These are phyloP conservation scores for Diaporthe sp. DNA, from an alignment of 2,329 filamentous ascomycete genomes.

Conservation along the genomic window DNA sequence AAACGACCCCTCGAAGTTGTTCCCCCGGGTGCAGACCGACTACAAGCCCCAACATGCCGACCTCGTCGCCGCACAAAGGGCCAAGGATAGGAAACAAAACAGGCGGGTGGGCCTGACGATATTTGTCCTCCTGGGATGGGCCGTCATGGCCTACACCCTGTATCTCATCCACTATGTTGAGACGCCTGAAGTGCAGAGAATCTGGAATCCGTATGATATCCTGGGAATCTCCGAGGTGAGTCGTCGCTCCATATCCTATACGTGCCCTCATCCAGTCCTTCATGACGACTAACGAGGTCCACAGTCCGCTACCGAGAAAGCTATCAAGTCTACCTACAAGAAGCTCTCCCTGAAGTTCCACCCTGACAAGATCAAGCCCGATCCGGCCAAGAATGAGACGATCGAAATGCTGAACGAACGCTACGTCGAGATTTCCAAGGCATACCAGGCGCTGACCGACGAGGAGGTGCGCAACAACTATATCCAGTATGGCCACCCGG, in stretches of 20 bases:
- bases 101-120: slow-evolving; percentile 87
- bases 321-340: slow-evolving; percentile 93
- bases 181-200: slow-evolving; percentile 73
- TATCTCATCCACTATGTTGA: slow-evolving; percentile 90
- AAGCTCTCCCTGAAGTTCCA: slow-evolving; percentile 87
- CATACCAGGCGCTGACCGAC: slow-evolving; percentile 97
- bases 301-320: slow-evolving; percentile 85
- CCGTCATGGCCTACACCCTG: slow-evolving; percentile 87
- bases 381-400: slow-evolving; percentile 90
- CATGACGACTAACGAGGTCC: slow-evolving; percentile 33
- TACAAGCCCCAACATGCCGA: slow-evolving; percentile 87
- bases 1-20: slow-evolving; percentile 81
- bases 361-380: slow-evolving; percentile 91
- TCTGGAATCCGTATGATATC: slow-evolving; percentile 98
- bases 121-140: slow-evolving; percentile 82
- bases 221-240: slow-evolving; percentile 84
- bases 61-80: slow-evolving; percentile 84
- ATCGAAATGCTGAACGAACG: slow-evolving; percentile 84
- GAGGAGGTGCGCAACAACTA: slow-evolving; percentile 98
- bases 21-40: slow-evolving; percentile 83
- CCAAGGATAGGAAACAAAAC: slow-evolving; percentile 90
- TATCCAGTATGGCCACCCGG: slow-evolving; percentile 93
- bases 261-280: slow-evolving; percentile 33
- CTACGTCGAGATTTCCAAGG: slow-evolving; percentile 97
- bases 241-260: slow-evolving; percentile 11